Conservation (phyloP, 139 green algal species). For the Nannochloris sp. region DNA sequence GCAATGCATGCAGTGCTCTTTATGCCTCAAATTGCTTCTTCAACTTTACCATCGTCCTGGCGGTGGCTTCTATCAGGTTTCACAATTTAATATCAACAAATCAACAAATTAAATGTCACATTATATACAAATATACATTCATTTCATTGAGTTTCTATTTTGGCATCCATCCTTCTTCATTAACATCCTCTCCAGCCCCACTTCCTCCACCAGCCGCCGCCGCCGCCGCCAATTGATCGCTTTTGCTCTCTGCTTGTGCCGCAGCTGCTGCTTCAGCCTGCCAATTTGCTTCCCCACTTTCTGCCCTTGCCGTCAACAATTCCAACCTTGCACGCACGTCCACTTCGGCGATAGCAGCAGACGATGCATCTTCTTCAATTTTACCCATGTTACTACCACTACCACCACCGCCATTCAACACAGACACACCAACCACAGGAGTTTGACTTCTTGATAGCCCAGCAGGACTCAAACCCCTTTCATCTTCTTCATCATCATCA, state of each 20-base stretch:
- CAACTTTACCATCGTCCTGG: too few relatives aligned
- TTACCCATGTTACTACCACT: not conserved
- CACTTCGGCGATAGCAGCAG: not conserved
- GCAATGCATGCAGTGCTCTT: not conserved
- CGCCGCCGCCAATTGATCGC: not conserved
- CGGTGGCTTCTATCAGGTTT: too few relatives aligned
- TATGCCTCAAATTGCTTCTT: too few relatives aligned
- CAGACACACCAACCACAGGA: conserved; percentile 39
- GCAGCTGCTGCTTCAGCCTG: conserved; percentile 1
- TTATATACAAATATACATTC: too few relatives aligned
- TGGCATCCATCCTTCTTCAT: conserved; percentile 14
- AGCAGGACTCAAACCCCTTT: conserved; percentile 4
- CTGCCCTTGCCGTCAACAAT: not conserved
- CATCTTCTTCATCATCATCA: conserved; percentile 12
- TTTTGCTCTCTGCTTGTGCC: not conserved
- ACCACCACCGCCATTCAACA: conserved; percentile 35
- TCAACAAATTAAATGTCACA: too few relatives aligned
- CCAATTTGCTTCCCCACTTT: not conserved
- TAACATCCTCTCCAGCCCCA: not conserved
- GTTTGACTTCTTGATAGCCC: not conserved
- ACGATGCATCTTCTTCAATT: not conserved
- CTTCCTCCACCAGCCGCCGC: not conserved
- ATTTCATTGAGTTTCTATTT: not conserved
- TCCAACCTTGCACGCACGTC: conserved; percentile 27
- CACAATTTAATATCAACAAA: too few relatives aligned